Conservation (phyloP, 2,329 filamentous ascomycete genomes). For the Pseudogymnoascus destructans region DNA sequence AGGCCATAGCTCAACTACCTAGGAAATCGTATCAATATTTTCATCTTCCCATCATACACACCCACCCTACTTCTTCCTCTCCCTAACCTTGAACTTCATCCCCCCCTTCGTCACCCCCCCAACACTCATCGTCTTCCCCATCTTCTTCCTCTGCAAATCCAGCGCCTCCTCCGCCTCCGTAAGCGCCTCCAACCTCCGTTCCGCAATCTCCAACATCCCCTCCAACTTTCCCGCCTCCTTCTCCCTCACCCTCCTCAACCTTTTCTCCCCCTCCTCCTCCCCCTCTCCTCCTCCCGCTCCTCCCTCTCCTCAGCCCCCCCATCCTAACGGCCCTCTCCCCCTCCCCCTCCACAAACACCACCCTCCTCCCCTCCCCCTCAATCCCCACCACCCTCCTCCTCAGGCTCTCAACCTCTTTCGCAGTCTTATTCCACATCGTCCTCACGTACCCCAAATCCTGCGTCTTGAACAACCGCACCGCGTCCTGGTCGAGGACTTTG, state of each 20-base stretch:
- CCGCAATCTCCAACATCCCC: constrained; percentile 35
- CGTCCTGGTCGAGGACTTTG: constrained; percentile 40
- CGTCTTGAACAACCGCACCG: constrained; percentile 51
- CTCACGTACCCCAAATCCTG: constrained; percentile 54
- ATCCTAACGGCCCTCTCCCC: constrained; percentile 17
- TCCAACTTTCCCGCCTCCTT: constrained; percentile 38
- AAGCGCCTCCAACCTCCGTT: constrained; percentile 41
- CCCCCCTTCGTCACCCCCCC: constrained; percentile 46
- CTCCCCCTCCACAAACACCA: constrained; percentile 26
- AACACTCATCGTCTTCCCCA: constrained; percentile 51
- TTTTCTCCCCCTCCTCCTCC: constrained; percentile 20
- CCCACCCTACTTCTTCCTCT: constrained; percentile 38
- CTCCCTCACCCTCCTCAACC: constrained; percentile 31
- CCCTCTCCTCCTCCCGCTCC: constrained; percentile 18
- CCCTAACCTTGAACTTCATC: constrained; percentile 48
- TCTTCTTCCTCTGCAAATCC: constrained; percentile 46
- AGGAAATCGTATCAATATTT: background rate
- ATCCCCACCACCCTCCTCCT: constrained; percentile 38
- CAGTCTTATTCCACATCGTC: constrained; percentile 45
- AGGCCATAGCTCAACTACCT: background rate
- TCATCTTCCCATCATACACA: background rate
- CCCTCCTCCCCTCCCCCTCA: constrained; percentile 24
- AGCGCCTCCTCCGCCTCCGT: constrained; percentile 43
- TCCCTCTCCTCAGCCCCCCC: constrained; percentile 13
- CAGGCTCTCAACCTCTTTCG: constrained; percentile 43